Base-by-base conservation (phyloP, 495 filamentous ascomycete species). In the Annulohypoxylon bovei region DNA sequence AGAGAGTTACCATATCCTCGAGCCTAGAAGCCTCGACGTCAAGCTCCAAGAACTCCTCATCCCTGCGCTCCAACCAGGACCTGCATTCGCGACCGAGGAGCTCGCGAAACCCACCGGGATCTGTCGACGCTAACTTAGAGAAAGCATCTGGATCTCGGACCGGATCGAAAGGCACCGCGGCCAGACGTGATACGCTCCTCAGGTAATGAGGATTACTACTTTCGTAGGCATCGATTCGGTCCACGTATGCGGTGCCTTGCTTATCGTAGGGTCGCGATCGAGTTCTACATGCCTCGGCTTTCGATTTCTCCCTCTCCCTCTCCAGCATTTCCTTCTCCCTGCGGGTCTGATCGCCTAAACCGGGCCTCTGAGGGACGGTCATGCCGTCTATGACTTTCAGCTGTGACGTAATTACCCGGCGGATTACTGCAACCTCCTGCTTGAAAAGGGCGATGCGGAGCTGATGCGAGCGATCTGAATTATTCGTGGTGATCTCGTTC, bases 391-490 rank as follows among this genome's bases (percentile, higher is more conserved):
- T 30, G 25, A 65, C 30, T 9, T 46, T 57, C 47, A 62, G 25
- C 55, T 74, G 61, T 54, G 70, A 68, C 23, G 64, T 42, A 64
- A 79, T 46, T 16, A 74, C 79, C 16, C 68, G 67, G 18, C 65
- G 70, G 11, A 83, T 78, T 22, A 79, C 73, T 25, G 68, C 67
- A 22, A 82, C 68, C 63, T 84, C 80, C 67, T 82, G 77, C 22
- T 77, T 74, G 6, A 82, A 72, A 14, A 75, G 68, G 7, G 65
- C 67, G 18, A 84, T 74, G 22, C 73, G 65, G 57, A 79, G 67
- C 56, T 84, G 78, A 50, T 82, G 75, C n/a, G 68, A 66, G 32
- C 77, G 70, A 65, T 78, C 74, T 3, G 74, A 68, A 14, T 62
- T 70, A 22, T 79, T 77, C 35, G 69, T 63, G 20, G 70, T 71